Conservation (phyloP, 192 early-diverging fungal species). For the Haplosporangium gracile region DNA sequence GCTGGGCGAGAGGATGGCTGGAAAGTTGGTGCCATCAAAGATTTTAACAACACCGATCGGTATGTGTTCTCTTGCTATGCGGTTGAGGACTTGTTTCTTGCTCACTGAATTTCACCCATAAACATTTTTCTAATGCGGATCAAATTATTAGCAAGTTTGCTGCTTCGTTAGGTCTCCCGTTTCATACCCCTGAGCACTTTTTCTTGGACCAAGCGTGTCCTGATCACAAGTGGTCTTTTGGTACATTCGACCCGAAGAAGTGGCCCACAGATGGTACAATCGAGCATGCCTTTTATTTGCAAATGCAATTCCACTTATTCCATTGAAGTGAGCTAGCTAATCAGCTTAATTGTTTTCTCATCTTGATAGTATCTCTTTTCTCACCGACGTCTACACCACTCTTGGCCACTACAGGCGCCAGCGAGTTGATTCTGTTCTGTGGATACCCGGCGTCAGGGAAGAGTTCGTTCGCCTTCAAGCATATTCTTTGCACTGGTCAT, state of each 20-base stretch:
- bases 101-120: background rate
- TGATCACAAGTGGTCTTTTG: conserved; percentile 61
- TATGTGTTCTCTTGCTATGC: conserved; percentile 7
- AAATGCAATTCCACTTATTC: background rate
- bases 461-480: conserved; percentile 74
- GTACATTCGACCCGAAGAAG: conserved; percentile 63
- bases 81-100: background rate
- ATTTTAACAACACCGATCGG: conserved; percentile 88
- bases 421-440: conserved; percentile 81
- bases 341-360: background rate
- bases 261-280: conserved; percentile 51
- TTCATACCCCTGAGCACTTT: conserved; percentile 87
- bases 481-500: conserved; percentile 68
- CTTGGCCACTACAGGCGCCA: conserved; percentile 30
- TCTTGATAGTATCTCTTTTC: conserved; percentile 49
- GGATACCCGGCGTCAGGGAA: conserved; percentile 92
- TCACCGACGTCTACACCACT: conserved; percentile 49
- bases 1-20: conserved; percentile 84
- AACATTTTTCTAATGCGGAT: background rate
- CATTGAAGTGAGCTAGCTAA: background rate
- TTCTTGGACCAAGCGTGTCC: conserved; percentile 68
- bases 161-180: conserved; percentile 75
- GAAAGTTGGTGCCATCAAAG: conserved; percentile 70
- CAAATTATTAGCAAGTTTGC: conserved; percentile 77
- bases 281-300: background rate